Percentiles rank a stretch among this genome's conserved stretches.
phyloP scores from a whole-genome alignment of 2,329 filamentous ascomycete species.

The Phyllosticta citriasiana region DNA sequence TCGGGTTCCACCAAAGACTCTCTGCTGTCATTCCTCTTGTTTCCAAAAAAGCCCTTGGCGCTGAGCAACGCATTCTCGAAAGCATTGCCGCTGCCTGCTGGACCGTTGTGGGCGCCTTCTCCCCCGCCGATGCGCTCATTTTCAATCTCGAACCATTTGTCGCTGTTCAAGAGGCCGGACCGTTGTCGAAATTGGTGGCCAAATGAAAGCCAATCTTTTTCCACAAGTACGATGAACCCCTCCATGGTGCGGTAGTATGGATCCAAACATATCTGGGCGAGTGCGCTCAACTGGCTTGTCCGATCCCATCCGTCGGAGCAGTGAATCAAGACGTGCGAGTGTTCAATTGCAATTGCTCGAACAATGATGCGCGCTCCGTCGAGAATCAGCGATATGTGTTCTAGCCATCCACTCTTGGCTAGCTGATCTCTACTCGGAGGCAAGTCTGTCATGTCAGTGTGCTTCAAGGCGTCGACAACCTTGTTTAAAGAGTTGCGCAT shows the following conservation, averaged over 20 bases:
- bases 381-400: slow-evolving; percentile 75
- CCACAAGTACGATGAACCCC: slow-evolving; percentile 86
- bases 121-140: slow-evolving; percentile 61
- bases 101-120: slow-evolving; percentile 29
- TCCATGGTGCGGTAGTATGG: slow-evolving; percentile 91
- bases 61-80: slow-evolving; percentile 78
- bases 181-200: slow-evolving; percentile 95
- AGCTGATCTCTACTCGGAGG: slow-evolving; percentile 74
- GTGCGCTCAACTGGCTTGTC: slow-evolving; percentile 83
- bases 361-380: slow-evolving; percentile 79
- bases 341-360: slow-evolving; percentile 77
- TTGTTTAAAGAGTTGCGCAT: slow-evolving; percentile 88
- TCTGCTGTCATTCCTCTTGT: slow-evolving; percentile 60
- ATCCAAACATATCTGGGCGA: slow-evolving; percentile 88
- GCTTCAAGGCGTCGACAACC: slow-evolving; percentile 82
- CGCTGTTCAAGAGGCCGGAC: slow-evolving; percentile 76
- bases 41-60: slow-evolving; percentile 75
- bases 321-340: slow-evolving; percentile 92
- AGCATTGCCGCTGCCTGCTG: slow-evolving; percentile 55
- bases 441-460: slow-evolving; percentile 76
- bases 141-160: slow-evolving; percentile 89
- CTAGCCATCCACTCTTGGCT: slow-evolving; percentile 78
- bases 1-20: slow-evolving; percentile 56
- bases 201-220: slow-evolving; percentile 97
- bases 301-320: slow-evolving; percentile 98